phyloP scores from a whole-genome alignment of 2,329 filamentous ascomycete genomes.

The Trichoderma citrinoviride region DNA sequence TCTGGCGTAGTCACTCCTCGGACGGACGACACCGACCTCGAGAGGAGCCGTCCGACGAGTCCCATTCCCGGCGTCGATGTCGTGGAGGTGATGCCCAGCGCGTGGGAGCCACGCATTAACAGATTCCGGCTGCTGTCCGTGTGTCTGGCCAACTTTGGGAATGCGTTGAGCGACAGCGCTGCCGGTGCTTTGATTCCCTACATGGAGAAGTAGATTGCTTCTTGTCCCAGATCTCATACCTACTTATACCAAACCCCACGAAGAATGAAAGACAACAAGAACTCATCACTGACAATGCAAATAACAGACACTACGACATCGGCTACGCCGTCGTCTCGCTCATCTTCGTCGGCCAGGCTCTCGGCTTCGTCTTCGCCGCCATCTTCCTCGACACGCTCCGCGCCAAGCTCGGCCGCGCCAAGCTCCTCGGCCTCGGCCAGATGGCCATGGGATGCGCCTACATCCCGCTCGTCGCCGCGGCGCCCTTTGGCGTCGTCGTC shows the following conservation, averaged over 20 bases:
- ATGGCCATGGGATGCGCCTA: conserved; percentile 59
- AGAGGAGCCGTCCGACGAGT: conserved; percentile 53
- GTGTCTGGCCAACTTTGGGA: conserved; percentile 64
- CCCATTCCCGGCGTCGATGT: conserved; percentile 39
- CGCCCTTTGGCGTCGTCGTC: conserved; percentile 68
- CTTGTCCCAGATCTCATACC: no score
- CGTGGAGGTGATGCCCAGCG: conserved; percentile 52
- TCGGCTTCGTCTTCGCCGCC: conserved; percentile 73
- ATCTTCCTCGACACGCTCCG: conserved; percentile 65
- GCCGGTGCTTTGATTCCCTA: conserved; percentile 79
- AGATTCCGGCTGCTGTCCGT: conserved; percentile 64
- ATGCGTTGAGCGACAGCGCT: conserved; percentile 72
- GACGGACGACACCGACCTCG: conserved; percentile 38
- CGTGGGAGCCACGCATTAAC: conserved; percentile 64
- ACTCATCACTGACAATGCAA: not conserved
- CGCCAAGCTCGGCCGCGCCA: conserved; percentile 61
- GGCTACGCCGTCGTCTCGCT: conserved; percentile 76
- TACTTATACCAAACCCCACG: not conserved
- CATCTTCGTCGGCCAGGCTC: conserved; percentile 75
- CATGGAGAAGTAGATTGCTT: conserved; percentile 57
- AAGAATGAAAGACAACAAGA: not conserved
- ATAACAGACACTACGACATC: conserved; percentile 61
- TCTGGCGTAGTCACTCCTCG: conserved; percentile 22
- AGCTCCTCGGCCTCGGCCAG: conserved; percentile 59
- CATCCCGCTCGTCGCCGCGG: conserved; percentile 61